These are phyloP conservation scores for Wallacemonas collosoma DNA, from an alignment of 208 protist species.

Conservation along the genomic window DNA sequence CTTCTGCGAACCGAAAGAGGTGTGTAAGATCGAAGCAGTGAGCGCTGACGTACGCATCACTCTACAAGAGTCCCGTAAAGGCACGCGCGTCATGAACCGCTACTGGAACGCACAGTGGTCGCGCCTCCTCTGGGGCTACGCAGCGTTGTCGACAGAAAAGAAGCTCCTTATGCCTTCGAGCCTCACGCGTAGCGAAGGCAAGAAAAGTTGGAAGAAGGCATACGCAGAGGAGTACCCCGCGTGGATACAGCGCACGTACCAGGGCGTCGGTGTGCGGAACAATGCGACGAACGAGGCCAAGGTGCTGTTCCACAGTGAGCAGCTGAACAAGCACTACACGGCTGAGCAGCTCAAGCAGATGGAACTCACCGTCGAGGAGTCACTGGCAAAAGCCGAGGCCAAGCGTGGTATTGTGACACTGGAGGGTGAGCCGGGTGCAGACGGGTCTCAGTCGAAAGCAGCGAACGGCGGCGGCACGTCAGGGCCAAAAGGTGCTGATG, in stretches of 20 bases:
- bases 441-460: background rate
- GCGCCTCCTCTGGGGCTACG: conserved; percentile 63
- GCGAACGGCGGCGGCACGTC: conserved; percentile 1
- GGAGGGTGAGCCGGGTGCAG: conserved; percentile 18
- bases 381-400: conserved; percentile 32
- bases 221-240: conserved; percentile 74
- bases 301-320: conserved; percentile 47
- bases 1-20: conserved; percentile 56
- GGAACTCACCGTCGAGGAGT: conserved; percentile 60
- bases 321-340: conserved; percentile 47
- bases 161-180: conserved; percentile 33
- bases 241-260: conserved; percentile 53
- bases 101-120: conserved; percentile 87
- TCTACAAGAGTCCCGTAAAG: conserved; percentile 44
- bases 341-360: conserved; percentile 45
- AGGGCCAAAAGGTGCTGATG: background rate
- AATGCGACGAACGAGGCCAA: conserved; percentile 62
- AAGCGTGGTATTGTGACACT: conserved; percentile 48
- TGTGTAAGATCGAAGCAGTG: conserved; percentile 54
- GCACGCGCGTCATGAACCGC: conserved; percentile 63
- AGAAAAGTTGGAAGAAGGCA: conserved; percentile 61
- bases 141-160: conserved; percentile 38
- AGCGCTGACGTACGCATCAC: conserved; percentile 43
- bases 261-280: conserved; percentile 47
- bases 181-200: conserved; percentile 59